Base-by-base conservation (phyloP, 169 alveolate species). In the Plasmodium knowlesi region DNA sequence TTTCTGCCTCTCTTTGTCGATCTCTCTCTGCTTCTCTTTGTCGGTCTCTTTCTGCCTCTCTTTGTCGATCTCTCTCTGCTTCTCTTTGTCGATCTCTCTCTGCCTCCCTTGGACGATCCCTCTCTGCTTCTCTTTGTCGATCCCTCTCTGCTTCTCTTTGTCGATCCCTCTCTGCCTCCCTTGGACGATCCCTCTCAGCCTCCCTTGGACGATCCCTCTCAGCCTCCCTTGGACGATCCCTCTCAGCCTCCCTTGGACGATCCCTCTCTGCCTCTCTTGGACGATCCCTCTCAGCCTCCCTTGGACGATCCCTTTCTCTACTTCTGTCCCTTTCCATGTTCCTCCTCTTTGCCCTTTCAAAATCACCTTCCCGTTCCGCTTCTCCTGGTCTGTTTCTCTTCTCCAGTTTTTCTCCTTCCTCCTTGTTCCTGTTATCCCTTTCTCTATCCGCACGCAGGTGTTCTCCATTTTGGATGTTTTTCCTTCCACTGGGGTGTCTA, bases 91-190 rank as follows among this genome's bases (percentile, higher is more conserved):
- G 32, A 0, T 32, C 78, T 8, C 25, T 0, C 14, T 85, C 93
- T 32, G 61, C 57, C 5, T 84, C 79, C 34, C 84, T 84, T 5
- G 73, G 80, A 0, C 84, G 76, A 0, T 73, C 93, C 16, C 6
- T 50, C 3, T 85, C 78, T 85, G 41, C 39, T 1, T 85, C 84
- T 14, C 19, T 85, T 16, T 46, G 85, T 30, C 93, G 50, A 6
- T 73, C 93, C n/a, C 32, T 73, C 1, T 85, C 93, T 53, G 41
- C 39, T 1, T 85, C 76, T 41, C 46, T 85, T 3, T n/a, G 80
- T 2, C 74, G 50, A 30, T 85, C 79, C 41, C 53, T 84, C 1
- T 19, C 34, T 8, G 39, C 54, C 10, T 84, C 82, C 12, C 71
- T 84, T 14, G 43, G 39, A n/a, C 82, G 16, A 6, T 83, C 92